phyloP scores from a whole-genome alignment of 257 asterid genomes.

The Solanum ossicruentum region DNA sequence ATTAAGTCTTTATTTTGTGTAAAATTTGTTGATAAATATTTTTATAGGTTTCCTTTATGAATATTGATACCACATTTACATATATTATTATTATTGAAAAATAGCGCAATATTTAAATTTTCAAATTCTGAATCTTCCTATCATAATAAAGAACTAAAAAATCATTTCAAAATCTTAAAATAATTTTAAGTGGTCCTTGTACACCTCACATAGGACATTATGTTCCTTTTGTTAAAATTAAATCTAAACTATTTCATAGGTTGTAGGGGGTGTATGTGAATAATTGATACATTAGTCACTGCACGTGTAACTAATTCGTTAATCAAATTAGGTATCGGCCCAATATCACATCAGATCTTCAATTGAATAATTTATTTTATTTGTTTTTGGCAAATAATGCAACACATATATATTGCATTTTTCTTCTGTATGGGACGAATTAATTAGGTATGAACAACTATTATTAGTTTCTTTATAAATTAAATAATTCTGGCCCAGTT shows the following conservation, averaged over 20 bases:
- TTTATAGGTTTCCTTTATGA: too few species aligned
- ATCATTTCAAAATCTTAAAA: not conserved
- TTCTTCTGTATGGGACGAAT: not conserved
- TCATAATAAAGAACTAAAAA: not conserved
- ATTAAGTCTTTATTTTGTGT: too few species aligned
- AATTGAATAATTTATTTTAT: not conserved
- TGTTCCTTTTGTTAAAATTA: not conserved
- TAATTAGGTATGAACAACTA: not conserved
- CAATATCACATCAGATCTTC: not conserved
- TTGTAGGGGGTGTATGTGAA: not conserved
- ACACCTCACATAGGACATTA: not conserved
- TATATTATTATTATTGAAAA: too few species aligned
- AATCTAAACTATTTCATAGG: not conserved
- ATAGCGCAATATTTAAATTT: too few species aligned
- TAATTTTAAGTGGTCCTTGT: not conserved
- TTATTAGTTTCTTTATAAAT: not conserved
- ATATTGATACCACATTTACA: too few species aligned
- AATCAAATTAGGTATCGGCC: not conserved
- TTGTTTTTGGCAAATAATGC: not conserved
- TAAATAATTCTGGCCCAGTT: not conserved
- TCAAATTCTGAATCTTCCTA: too few species aligned
- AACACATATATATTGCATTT: not conserved
- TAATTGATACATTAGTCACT: not conserved
- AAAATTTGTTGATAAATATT: too few species aligned
- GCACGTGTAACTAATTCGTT: slow-evolving; percentile 19